Evolutionary conservation across 1,284 basidiomycete genomes (phyloP), one percentile per base, ranked within the genome.

Genomic region (Ustilago trichophora): DNA sequence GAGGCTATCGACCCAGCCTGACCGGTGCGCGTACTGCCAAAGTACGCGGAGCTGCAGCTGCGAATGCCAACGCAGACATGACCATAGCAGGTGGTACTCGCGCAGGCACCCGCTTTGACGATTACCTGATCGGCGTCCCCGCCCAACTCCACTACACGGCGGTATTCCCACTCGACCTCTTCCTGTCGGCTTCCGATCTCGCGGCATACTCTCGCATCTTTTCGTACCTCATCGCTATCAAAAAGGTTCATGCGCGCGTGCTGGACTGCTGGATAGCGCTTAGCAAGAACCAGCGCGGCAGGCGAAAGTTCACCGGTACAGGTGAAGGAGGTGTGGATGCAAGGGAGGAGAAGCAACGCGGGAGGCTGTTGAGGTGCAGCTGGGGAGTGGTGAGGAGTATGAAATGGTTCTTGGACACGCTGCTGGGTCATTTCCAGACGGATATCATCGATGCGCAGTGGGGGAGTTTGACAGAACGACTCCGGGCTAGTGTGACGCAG

Each of bases 381-480:
- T 95, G 92, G 92, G 91, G 90, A 0, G 86, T 90, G 15, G 88
- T 92, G 15, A 83, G 91, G 62, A 87, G 90, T 71, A 93, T 94
- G 91, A 87, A 88, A 40, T 94, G 92, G 91, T 93, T 93, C 79
- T 83, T 95, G 53, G 92, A 93, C 75, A 89, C 87, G 53, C 69
- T 83, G 27, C 78, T 93, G 8, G 88, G 88, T 7, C 73, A 75
- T 34, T 73, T 75, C 27, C 91, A 92, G 90, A 90, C 87, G 66
- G 92, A 95, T 71, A 91, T 95, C 7, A 86, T 94, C 25, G 92
- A 93, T 58, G 87, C 89, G 13, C 92, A 95, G 80, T 93, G 90
- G 76, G 83, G 85, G 53, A 85, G 85, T 64, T 82, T 93, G 68
- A 89, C 88, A 72, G 85, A 84, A 26, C 82, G 87, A 33, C 82